These are phyloP conservation scores for Chlorella sorokiniana DNA, from an alignment of 139 green algal genomes.

Conservation along the genomic window DNA sequence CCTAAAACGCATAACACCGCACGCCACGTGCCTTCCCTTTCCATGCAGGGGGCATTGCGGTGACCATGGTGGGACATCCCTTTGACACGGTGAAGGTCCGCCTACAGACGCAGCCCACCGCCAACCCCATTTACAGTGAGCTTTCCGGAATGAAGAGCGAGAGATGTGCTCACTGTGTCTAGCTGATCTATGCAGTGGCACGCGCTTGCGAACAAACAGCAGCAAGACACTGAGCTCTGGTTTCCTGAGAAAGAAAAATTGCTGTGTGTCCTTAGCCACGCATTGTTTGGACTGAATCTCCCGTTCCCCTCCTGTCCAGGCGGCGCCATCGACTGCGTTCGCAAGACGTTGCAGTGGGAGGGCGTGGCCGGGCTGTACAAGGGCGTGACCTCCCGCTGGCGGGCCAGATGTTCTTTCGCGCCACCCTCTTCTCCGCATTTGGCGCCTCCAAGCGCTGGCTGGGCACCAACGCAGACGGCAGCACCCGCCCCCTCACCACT, in stretches of 20 bases:
- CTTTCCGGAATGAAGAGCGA: background rate
- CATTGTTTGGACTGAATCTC: too few relatives aligned
- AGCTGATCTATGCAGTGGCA: too few relatives aligned
- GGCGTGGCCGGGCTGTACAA: slow-evolving; percentile 91
- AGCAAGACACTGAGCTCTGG: too few relatives aligned
- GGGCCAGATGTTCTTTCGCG: slow-evolving; percentile 93
- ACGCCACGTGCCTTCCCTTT: background rate
- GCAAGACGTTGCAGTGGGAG: slow-evolving; percentile 92
- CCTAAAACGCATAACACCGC: background rate
- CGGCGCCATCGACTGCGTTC: slow-evolving; percentile 86
- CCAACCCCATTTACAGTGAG: slow-evolving; percentile 92
- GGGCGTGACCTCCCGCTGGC: slow-evolving; percentile 91
- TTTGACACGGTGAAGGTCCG: slow-evolving; percentile 94
- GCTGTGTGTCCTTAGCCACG: background rate
- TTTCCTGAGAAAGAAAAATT: too few relatives aligned
- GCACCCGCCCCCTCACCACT: slow-evolving; percentile 49
- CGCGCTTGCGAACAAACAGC: too few relatives aligned
- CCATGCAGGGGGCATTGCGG: slow-evolving; percentile 81
- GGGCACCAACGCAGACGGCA: slow-evolving; percentile 80
- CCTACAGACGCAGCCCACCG: slow-evolving; percentile 85
- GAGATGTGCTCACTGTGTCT: too few relatives aligned
- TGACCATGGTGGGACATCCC: slow-evolving; percentile 88
- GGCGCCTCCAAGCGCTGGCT: slow-evolving; percentile 83
- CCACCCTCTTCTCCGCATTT: slow-evolving; percentile 88
- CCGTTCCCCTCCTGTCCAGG: slow-evolving; percentile 43